phyloP scores from a whole-genome alignment of 2,329 filamentous ascomycete species.

The Chrysosporium keratinophilum region DNA sequence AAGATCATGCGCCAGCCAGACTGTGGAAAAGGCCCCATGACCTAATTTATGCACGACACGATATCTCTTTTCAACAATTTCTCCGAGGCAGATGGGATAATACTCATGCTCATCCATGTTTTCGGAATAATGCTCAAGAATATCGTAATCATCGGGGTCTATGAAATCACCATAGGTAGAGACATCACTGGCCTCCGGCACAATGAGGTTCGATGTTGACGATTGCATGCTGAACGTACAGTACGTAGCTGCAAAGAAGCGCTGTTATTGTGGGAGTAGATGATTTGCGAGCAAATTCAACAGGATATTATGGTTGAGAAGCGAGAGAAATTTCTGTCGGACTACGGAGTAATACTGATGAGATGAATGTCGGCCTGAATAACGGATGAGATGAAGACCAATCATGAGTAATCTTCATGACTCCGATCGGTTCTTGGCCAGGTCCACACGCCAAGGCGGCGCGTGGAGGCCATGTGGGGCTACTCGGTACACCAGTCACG shows the following conservation, averaged over 20 bases:
- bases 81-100: constrained; percentile 11
- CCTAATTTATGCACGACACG: constrained; percentile 9
- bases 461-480: no score
- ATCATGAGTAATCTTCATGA: no score
- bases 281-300: constrained; percentile 4
- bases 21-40: constrained; percentile 11
- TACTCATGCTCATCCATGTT: constrained; percentile 1
- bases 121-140: constrained; percentile 2
- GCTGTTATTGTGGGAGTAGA: constrained; percentile 1
- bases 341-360: no score
- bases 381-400: no score
- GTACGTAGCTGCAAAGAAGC: constrained; percentile 4
- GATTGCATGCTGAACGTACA: constrained; percentile 5
- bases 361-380: no score
- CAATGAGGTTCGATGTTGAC: constrained; percentile 5
- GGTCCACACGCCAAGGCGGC: no score
- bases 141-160: constrained; percentile 2
- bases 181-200: constrained; percentile 4
- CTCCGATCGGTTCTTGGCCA: no score
- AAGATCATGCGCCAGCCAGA: constrained; percentile 12
- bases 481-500: no score
- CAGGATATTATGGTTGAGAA: neutral
- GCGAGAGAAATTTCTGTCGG: no score
- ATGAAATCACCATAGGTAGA: constrained; percentile 5
- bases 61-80: constrained; percentile 10